These are phyloP conservation scores for Senna tora DNA, from an alignment of 306 rosid genomes.

Conservation along the genomic window DNA sequence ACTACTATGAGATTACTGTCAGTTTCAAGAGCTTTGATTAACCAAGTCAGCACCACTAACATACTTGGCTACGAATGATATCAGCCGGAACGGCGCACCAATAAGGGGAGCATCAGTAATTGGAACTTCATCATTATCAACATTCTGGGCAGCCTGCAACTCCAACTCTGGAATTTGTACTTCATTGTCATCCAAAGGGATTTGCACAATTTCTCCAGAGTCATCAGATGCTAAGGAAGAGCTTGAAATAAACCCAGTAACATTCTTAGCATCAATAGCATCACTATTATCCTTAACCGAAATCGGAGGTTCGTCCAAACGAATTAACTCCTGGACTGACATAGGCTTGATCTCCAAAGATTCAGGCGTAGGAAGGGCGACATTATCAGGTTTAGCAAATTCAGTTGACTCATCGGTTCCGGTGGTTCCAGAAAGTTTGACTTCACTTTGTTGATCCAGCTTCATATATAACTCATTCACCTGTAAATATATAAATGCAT, in stretches of 20 bases:
- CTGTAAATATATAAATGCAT: constrained; percentile 43
- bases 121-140: constrained; percentile 49
- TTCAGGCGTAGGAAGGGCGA: constrained; percentile 35
- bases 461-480: constrained; percentile 61
- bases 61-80: constrained; percentile 81
- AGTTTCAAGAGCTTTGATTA: constrained; percentile 42
- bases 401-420: constrained; percentile 31
- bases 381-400: constrained; percentile 5
- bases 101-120: constrained; percentile 83
- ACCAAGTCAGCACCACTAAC: constrained; percentile 94
- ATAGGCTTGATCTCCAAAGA: constrained; percentile 36
- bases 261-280: constrained; percentile 34
- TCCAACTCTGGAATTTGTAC: constrained; percentile 43
- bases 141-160: constrained; percentile 43
- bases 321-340: constrained; percentile 37
- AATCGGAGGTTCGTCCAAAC: constrained; percentile 36
- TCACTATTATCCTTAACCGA: constrained; percentile 35
- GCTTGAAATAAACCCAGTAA: constrained; percentile 31
- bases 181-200: constrained; percentile 63
- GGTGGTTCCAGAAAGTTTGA: constrained; percentile 40
- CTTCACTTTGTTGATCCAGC: constrained; percentile 46
- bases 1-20: constrained; percentile 27
- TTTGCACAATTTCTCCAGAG: constrained; percentile 69
- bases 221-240: constrained; percentile 44
- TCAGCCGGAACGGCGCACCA: constrained; percentile 89